phyloP scores from a whole-genome alignment of 1,284 basidiomycete genomes.

The Ceratobasidium sp. region DNA sequence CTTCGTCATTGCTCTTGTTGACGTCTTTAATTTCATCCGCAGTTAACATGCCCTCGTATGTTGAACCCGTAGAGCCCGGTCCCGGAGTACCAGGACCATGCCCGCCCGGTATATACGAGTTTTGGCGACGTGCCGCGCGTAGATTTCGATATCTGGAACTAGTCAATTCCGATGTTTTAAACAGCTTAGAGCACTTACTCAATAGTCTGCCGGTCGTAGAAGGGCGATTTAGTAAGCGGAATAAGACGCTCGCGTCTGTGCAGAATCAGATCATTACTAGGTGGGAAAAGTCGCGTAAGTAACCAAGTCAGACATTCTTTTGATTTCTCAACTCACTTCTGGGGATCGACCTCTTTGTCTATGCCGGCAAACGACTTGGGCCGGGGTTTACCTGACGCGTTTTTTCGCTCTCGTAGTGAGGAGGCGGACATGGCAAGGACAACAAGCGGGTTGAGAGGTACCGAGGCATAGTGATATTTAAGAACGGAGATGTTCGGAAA shows the following conservation, averaged over 20 bases:
- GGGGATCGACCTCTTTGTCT: conserved; percentile 19
- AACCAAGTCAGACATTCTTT: background rate
- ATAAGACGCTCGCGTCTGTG: conserved; percentile 38
- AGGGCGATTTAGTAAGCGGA: conserved; percentile 32
- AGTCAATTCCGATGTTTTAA: background rate
- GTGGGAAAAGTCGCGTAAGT: background rate
- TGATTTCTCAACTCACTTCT: conserved; percentile 5
- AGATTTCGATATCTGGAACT: conserved; percentile 29
- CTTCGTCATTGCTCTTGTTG: conserved; percentile 43
- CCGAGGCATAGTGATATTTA: background rate
- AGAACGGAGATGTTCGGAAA: conserved; percentile 6
- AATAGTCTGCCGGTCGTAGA: conserved; percentile 28
- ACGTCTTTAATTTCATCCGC: conserved; percentile 41
- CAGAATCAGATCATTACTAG: conserved; percentile 41
- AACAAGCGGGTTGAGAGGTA: background rate
- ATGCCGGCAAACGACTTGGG: conserved; percentile 28
- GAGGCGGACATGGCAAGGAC: conserved; percentile 22
- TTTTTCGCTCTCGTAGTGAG: conserved; percentile 24
- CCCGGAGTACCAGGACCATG: background rate
- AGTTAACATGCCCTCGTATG: conserved; percentile 36
- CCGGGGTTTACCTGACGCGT: background rate
- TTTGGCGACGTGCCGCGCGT: conserved; percentile 16
- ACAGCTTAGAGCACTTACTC: background rate
- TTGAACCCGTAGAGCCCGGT: background rate
- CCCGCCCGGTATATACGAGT: background rate